These are phyloP conservation scores for Psilocybe azurescens DNA, from an alignment of 768 basidiomycete genomes.

Conservation along the genomic window DNA sequence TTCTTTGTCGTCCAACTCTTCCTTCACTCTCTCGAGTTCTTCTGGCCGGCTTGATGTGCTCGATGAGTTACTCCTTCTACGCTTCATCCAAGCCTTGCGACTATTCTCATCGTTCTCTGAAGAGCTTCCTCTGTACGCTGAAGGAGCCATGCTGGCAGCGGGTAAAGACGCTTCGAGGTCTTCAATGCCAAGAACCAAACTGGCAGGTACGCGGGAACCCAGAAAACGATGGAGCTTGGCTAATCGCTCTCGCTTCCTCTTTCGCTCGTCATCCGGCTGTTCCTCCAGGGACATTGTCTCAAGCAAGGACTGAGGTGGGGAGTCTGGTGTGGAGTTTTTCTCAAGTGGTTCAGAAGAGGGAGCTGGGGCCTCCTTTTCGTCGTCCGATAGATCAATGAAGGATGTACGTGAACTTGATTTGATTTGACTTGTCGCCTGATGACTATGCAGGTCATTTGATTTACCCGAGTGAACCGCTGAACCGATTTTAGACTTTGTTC, in stretches of 20 bases:
- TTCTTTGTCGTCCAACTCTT: constrained; percentile 72
- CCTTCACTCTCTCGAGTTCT: constrained; percentile 66
- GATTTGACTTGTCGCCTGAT: constrained; percentile 23
- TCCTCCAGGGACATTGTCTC: constrained; percentile 57
- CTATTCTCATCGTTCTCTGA: constrained; percentile 32
- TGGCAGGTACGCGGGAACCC: constrained; percentile 78
- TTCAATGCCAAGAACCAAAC: constrained; percentile 62
- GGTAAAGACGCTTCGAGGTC: constrained; percentile 34
- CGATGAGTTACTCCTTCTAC: constrained; percentile 59
- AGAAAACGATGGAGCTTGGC: constrained; percentile 86
- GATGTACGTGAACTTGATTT: constrained; percentile 46
- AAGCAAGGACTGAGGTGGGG: constrained; percentile 52
- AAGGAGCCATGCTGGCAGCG: constrained; percentile 16
- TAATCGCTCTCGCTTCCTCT: constrained; percentile 75
- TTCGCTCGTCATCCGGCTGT: constrained; percentile 63
- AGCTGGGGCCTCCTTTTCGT: constrained; percentile 37
- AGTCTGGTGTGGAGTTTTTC: constrained; percentile 19
- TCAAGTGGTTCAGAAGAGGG: background rate
- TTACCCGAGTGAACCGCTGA: constrained; percentile 8
- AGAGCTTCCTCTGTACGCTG: constrained; percentile 8
- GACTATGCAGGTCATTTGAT: constrained; percentile 17
- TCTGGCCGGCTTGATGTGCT: constrained; percentile 57
- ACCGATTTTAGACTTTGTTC: background rate
- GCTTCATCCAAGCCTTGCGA: constrained; percentile 49
- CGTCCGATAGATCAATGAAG: constrained; percentile 76